These are phyloP conservation scores for Edaphochlamys debaryana DNA, from an alignment of 139 green algal genomes.

Conservation along the genomic window DNA sequence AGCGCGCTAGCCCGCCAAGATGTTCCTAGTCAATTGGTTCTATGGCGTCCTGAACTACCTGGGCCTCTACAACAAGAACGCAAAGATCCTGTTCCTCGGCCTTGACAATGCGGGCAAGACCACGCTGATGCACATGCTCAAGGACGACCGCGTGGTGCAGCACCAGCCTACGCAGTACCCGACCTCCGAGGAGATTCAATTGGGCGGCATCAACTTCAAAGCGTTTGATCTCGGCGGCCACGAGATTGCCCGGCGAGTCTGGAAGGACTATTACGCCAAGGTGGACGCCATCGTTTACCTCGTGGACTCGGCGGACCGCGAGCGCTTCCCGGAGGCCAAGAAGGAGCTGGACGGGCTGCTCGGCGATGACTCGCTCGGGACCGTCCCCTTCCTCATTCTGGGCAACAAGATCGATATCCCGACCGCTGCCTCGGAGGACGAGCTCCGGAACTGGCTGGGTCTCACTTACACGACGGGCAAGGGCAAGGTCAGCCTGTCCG, in stretches of 20 bases:
- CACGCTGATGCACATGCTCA: slow-evolving; percentile 99
- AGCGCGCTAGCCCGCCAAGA: slow-evolving; percentile 32
- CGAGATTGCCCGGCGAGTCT: slow-evolving; percentile 97
- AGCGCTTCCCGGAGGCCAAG: slow-evolving; percentile 92
- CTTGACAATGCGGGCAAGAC: slow-evolving; percentile 99
- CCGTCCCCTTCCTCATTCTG: slow-evolving; percentile 97
- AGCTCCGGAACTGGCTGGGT: slow-evolving; percentile 92
- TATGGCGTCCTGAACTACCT: slow-evolving; percentile 92
- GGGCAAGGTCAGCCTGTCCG: slow-evolving; percentile 91
- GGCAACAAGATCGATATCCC: slow-evolving; percentile 99
- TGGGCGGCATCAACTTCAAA: slow-evolving; percentile 99
- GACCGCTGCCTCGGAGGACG: slow-evolving; percentile 84
- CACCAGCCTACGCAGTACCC: slow-evolving; percentile 98
- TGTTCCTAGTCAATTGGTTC: slow-evolving; percentile 84
- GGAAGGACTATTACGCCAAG: slow-evolving; percentile 99
- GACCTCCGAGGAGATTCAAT: slow-evolving; percentile 98
- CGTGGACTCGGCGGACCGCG: slow-evolving; percentile 95
- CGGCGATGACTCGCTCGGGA: slow-evolving; percentile 89
- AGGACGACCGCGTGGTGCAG: slow-evolving; percentile 97
- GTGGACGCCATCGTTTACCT: slow-evolving; percentile 99
- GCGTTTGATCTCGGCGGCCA: slow-evolving; percentile 99
- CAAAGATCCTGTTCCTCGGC: slow-evolving; percentile 99
- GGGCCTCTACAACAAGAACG: slow-evolving; percentile 98
- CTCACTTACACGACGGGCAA: slow-evolving; percentile 98
- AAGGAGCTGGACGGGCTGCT: slow-evolving; percentile 96